A percentile compares a stretch with the other conserved stretches of the same genome.
Conservation (phyloP, 2,329 filamentous ascomycete species). For the Phialocephala subalpina region DNA sequence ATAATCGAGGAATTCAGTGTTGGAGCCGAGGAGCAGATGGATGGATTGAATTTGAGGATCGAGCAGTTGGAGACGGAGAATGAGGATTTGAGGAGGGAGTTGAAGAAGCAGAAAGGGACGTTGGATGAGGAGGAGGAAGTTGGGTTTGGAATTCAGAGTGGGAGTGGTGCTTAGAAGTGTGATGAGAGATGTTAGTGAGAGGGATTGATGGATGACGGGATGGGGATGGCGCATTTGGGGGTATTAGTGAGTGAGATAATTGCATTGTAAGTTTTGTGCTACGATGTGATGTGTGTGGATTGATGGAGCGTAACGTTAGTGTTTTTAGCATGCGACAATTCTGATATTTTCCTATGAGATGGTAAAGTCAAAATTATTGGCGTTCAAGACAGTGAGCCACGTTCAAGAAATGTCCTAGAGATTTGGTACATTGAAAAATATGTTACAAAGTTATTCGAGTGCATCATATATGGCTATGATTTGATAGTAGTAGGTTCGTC, state of each 20-base stretch:
- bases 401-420: no score
- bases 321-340: slow-evolving; percentile 40
- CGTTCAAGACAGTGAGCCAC: no score
- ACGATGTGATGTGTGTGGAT: slow-evolving; percentile 13
- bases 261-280: neutral
- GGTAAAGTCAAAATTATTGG: no score
- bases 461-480: no score
- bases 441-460: no score
- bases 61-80: slow-evolving; percentile 59
- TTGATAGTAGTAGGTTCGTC: no score
- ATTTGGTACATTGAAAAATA: no score
- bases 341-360: no score
- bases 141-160: slow-evolving; percentile 13
- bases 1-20: slow-evolving; percentile 74
- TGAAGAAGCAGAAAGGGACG: slow-evolving; percentile 30
- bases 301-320: neutral
- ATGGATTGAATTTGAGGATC: slow-evolving; percentile 61
- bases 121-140: slow-evolving; percentile 31
- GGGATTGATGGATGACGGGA: neutral
- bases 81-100: slow-evolving; percentile 55
- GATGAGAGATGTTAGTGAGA: neutral
- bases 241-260: neutral
- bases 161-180: neutral
- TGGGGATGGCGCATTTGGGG: neutral
- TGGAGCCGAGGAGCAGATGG: slow-evolving; percentile 68